Evolutionary conservation across 2,329 filamentous ascomycete species (phyloP).

Genomic region (Drechmeria coniospora): DNA sequence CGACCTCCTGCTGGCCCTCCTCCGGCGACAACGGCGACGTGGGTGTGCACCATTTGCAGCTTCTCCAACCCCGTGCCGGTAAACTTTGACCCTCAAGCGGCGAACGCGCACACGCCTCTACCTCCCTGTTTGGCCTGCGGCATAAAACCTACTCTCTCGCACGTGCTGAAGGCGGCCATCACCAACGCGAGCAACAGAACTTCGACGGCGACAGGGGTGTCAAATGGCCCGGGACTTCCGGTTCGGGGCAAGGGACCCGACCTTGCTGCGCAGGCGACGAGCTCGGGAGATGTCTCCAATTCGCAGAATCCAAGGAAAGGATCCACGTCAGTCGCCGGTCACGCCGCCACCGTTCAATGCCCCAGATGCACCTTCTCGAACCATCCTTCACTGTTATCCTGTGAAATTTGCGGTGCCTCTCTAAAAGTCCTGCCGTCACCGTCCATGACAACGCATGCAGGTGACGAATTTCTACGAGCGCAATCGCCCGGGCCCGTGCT

Average conservation of each 20-base stretch:
- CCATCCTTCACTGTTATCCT: conserved; percentile 69
- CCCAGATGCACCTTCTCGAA: conserved; percentile 89
- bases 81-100: conserved; percentile 78
- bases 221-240: neutral
- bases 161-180: conserved; percentile 77
- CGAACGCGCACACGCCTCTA: conserved; percentile 62
- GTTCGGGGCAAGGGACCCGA: neutral
- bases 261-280: neutral
- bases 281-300: neutral
- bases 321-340: conserved; percentile 3
- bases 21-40: conserved; percentile 53
- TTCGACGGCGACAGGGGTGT: conserved; percentile 4
- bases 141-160: conserved; percentile 74
- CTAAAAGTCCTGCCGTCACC: conserved; percentile 40
- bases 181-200: conserved; percentile 48
- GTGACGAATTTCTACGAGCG: too few relatives aligned
- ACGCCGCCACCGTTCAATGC: conserved; percentile 42
- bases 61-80: conserved; percentile 86
- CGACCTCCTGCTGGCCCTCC: conserved; percentile 23
- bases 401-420: conserved; percentile 80
- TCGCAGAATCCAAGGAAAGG: conserved; percentile 1
- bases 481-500: conserved; percentile 70
- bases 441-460: conserved; percentile 14
- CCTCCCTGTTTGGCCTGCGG: conserved; percentile 86
- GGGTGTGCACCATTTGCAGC: conserved; percentile 92